Conservation (phyloP, 495 filamentous ascomycete species). For the Parmelia sp. region DNA sequence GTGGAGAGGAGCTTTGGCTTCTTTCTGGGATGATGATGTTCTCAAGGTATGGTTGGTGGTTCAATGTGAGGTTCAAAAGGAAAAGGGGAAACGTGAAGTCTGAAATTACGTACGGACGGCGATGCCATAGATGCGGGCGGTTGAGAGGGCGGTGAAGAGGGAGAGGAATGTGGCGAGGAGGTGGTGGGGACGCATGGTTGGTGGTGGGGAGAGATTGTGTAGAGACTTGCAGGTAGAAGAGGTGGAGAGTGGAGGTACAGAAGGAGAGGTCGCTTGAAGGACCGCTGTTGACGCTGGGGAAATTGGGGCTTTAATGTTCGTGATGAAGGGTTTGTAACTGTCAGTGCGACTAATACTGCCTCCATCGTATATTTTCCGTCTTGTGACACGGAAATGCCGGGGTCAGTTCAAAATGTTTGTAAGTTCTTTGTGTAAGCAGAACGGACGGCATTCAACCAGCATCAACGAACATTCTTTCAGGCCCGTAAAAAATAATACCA, state of each 20-base stretch:
- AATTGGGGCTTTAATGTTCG: background rate
- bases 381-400: background rate
- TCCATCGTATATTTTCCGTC: background rate
- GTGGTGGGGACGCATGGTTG: conserved; percentile 8
- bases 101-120: no score
- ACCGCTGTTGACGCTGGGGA: background rate
- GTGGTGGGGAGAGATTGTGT: background rate
- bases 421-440: background rate
- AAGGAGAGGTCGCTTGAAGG: background rate
- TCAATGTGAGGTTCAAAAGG: no score
- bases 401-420: background rate
- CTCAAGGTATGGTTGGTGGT: no score
- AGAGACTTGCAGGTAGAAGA: background rate
- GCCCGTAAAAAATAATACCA: background rate
- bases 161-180: background rate
- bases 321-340: background rate
- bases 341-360: background rate
- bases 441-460: background rate
- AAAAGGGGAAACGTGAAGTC: no score
- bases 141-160: conserved; percentile 4
- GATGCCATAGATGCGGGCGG: conserved; percentile 7
- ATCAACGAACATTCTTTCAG: background rate
- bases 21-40: no score
- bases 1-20: no score
- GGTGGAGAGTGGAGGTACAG: background rate